Evolutionary conservation across 441 rosid genomes (phyloP), one percentile per base, ranked within the genome.

Genomic region (Gossypium schwendimanii): DNA sequence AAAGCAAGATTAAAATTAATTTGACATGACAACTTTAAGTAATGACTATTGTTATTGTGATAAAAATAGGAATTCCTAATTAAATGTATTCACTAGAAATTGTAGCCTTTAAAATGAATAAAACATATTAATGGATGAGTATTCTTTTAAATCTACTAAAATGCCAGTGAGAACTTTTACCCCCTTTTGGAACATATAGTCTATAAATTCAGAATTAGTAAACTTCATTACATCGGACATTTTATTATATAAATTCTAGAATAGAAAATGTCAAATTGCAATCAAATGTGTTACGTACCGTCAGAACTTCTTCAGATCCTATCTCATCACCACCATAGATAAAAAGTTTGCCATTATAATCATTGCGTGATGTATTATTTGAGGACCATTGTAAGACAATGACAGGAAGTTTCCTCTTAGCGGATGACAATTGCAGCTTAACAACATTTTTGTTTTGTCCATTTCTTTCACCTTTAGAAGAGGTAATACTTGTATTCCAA

Each of bases 241-340:
- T 57, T 64, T 26, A 8, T 39, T 4, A 60, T 31, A 39, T 54
- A 63, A 63, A 60, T 18, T 47, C 18, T 49, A 39, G 31, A 28
- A 49, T 20, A 50, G 15, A 41, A 3, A 47, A 52, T 59, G 53
- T 20, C 33, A 12, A 71, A 50, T 59, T 53, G 59, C 67, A 58
- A 44, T 62, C 55, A 67, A 61, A 72, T 26, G 47, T 36, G 52
- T 23, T 72, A 77, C 86, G 15, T 69, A 89, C 93, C 45, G 90
- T 83, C 58, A 89, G 75, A 76, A 79, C 87, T 85, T 89, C 93
- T 63, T 83, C 91, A 33, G 90, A 84, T 78, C 91, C 89, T 79
- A 86, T 83, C 78, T 82, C 88, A 77, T 85, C 88, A 23, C 93
- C 93, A 65, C 93, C 91, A 80, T 87, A 87, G 75, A 86, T 75